These are phyloP conservation scores for Ophiocordyceps camponoti-rufipedis DNA, from an alignment of 2,329 filamentous ascomycete genomes.

Conservation along the genomic window DNA sequence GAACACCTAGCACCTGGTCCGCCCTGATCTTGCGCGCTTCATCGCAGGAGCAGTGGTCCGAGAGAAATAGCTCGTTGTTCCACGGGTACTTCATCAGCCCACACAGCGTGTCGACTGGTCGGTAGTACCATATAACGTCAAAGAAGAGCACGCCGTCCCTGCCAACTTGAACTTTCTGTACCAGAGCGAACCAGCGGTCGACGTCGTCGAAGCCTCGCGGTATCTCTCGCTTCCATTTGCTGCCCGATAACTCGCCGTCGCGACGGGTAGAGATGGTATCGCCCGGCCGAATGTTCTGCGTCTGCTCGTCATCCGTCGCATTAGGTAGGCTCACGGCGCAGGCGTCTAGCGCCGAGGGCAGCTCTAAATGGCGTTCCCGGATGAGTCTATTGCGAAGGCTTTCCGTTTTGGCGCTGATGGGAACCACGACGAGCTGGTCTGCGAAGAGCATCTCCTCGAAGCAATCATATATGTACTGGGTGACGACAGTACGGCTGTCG, in stretches of 20 bases:
- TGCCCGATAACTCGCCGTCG: slow-evolving; percentile 25
- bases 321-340: slow-evolving; percentile 7
- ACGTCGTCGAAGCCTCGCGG: slow-evolving; percentile 23
- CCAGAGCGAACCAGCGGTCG: slow-evolving; percentile 51
- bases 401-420: slow-evolving; percentile 10
- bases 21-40: slow-evolving; percentile 27
- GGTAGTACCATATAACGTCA: slow-evolving; percentile 58
- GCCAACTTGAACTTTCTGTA: slow-evolving; percentile 33
- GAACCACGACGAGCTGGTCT: slow-evolving; percentile 23
- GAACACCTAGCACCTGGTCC: slow-evolving; percentile 36
- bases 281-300: slow-evolving; percentile 19
- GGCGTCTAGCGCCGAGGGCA: slow-evolving; percentile 7
- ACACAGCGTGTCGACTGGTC: slow-evolving; percentile 52
- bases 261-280: slow-evolving; percentile 30
- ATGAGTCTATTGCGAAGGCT: slow-evolving; percentile 12
- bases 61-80: slow-evolving; percentile 57
- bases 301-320: slow-evolving; percentile 6
- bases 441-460: slow-evolving; percentile 48
- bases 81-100: slow-evolving; percentile 49
- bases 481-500: slow-evolving; percentile 40
- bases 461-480: slow-evolving; percentile 44
- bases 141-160: slow-evolving; percentile 24
- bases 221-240: slow-evolving; percentile 35
- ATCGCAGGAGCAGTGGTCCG: slow-evolving; percentile 54
- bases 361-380: slow-evolving; percentile 10